Conservation (phyloP, 495 filamentous ascomycete species). For the Xylaria longipes region DNA sequence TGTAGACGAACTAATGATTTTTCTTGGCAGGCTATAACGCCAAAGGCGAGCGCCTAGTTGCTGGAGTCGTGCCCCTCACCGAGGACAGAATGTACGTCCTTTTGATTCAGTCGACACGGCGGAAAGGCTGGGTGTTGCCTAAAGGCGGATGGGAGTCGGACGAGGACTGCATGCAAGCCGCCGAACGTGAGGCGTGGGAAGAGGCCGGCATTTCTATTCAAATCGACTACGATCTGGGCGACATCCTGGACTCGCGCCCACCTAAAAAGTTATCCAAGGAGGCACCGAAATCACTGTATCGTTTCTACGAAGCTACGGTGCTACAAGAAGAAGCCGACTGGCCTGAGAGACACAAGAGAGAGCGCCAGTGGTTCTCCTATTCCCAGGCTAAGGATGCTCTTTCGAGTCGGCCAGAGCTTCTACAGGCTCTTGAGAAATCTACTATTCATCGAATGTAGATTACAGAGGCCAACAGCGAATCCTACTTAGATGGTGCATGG, state of each 20-base stretch:
- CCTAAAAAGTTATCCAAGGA: constrained; percentile 65
- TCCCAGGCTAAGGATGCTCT: constrained; percentile 78
- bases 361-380: constrained; percentile 87
- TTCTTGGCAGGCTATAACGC: constrained; percentile 78
- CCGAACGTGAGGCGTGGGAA: constrained; percentile 91
- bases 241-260: constrained; percentile 78
- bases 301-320: constrained; percentile 88
- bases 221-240: constrained; percentile 81
- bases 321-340: constrained; percentile 82
- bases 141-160: constrained; percentile 98
- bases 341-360: constrained; percentile 93
- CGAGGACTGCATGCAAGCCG: constrained; percentile 68
- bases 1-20: constrained; percentile 49
- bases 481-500: constrained; percentile 23
- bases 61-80: constrained; percentile 84
- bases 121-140: constrained; percentile 90
- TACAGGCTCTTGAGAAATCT: constrained; percentile 84
- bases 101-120: constrained; percentile 88
- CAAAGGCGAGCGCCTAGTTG: constrained; percentile 92
- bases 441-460: constrained; percentile 60
- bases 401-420: constrained; percentile 80
- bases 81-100: constrained; percentile 75
- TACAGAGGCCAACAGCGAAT: constrained; percentile 17
- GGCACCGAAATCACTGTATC: constrained; percentile 78
- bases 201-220: constrained; percentile 90